Percentiles rank a stretch among this genome's conserved stretches.
Evolutionary conservation across 306 rosid genomes (phyloP).

Genomic region (Canavalia ensiformis): DNA sequence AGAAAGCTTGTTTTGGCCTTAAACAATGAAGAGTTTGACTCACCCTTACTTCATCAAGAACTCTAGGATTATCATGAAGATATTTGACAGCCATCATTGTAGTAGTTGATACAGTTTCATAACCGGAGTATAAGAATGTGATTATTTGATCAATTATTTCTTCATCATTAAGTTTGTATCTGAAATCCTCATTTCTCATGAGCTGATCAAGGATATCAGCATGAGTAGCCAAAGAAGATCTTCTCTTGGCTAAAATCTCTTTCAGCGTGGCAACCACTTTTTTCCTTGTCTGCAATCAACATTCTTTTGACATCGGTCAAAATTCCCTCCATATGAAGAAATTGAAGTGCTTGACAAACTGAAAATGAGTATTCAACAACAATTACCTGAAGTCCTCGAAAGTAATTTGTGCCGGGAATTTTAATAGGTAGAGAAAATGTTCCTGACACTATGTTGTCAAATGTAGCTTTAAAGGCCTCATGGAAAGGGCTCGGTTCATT

Average conservation of each 20-base stretch:
- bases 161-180: slow-evolving; percentile 65
- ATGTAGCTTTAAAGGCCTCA: slow-evolving; percentile 62
- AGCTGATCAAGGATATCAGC: slow-evolving; percentile 68
- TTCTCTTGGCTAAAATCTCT: slow-evolving; percentile 63
- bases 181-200: slow-evolving; percentile 56
- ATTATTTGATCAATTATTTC: slow-evolving; percentile 75
- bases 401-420: slow-evolving; percentile 77
- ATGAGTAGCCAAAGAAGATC: slow-evolving; percentile 55
- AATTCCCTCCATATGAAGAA: neutral
- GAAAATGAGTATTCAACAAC: neutral
- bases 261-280: slow-evolving; percentile 55
- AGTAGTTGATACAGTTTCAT: slow-evolving; percentile 86
- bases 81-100: slow-evolving; percentile 86
- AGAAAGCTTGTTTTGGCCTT: neutral
- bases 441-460: slow-evolving; percentile 69
- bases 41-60: slow-evolving; percentile 71
- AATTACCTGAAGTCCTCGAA: slow-evolving; percentile 66
- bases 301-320: slow-evolving; percentile 5
- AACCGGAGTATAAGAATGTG: slow-evolving; percentile 77
- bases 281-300: slow-evolving; percentile 64
- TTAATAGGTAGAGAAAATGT: slow-evolving; percentile 79
- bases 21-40: neutral
- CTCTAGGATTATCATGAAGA: slow-evolving; percentile 81
- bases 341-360: neutral
- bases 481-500: slow-evolving; percentile 58